Evolutionary conservation across 805 yeast genomes (phyloP).

Genomic region (Wickerhamiella shivajii): DNA sequence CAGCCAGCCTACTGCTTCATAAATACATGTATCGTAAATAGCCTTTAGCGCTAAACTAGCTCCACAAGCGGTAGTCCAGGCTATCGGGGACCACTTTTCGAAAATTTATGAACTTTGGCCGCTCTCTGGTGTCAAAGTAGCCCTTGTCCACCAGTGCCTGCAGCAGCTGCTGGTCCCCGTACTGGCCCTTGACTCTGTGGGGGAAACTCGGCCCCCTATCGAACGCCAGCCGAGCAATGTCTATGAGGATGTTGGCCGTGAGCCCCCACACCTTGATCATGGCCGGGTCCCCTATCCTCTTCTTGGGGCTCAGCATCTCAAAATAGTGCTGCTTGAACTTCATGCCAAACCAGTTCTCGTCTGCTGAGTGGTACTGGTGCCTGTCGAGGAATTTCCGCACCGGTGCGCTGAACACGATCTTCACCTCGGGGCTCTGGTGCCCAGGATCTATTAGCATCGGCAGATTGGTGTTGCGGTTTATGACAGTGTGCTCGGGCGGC

Average conservation of each 20-base stretch:
- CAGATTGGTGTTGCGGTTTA: constrained; percentile 10
- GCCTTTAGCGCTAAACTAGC: no score
- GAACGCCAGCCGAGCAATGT: constrained; percentile 25
- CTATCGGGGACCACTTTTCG: constrained; percentile 2
- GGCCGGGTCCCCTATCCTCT: constrained; percentile 21
- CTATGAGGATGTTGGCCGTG: constrained; percentile 29
- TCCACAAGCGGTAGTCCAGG: no score
- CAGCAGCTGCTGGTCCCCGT: constrained; percentile 23
- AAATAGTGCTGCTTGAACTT: constrained; percentile 24
- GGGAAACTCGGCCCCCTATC: constrained; percentile 23
- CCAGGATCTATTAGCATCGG: constrained; percentile 14
- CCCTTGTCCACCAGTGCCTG: constrained; percentile 14
- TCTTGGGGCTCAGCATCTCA: constrained; percentile 17
- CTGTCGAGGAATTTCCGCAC: constrained; percentile 17
- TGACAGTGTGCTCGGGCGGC: neutral
- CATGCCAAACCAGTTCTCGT: constrained; percentile 25
- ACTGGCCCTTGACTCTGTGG: constrained; percentile 17
- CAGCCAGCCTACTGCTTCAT: no score
- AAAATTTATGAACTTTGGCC: constrained; percentile 1
- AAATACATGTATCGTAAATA: no score
- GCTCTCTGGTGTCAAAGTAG: neutral
- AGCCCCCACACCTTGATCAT: constrained; percentile 29
- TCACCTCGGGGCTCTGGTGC: constrained; percentile 21
- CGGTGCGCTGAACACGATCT: constrained; percentile 20
- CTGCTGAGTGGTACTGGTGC: constrained; percentile 16